Base-by-base conservation (phyloP, 192 early-diverging fungal genomes). In the Coemansia sp. region DNA sequence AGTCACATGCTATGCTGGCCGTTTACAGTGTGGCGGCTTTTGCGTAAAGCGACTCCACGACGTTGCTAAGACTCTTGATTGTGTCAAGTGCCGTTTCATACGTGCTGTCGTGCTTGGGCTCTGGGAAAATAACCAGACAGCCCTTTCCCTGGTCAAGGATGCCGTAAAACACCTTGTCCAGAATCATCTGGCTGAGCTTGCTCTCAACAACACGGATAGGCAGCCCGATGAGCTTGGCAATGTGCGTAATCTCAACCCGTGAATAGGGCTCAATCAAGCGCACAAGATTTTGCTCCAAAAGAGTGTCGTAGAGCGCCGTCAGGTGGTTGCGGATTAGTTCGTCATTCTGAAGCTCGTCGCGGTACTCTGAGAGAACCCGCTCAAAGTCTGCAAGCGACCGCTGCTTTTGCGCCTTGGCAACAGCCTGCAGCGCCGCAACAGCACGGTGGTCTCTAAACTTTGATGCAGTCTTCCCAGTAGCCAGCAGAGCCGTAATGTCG, bases 111-210 rank as follows among this genome's bases (percentile, higher is more conserved):
- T 81, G 80, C 57, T 82, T 82, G 29, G 83, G 79, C 39, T 94
- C 92, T 26, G 97, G 94, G 82, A 96, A 98, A 3, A 99, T 86
- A 46, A 94, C 86, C 65, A 99, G 67, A 53, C 90, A 93, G 22
- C 95, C 95, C 17, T 89, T 92, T 30, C 93, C 95, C 80, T 99
- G 97, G 65, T 99, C 97, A 43, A 99, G 79, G 56, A 99, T 93
- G 31, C 95, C 97, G 56, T 83, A 71, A 65, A 99, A 89, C 1
- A 90, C 90, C 71, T 95, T 90, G 78, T 99, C 97, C 61, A 99
- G 81, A 60, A 99, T 99, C 97, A 99, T 98, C 65, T 98, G 93
- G 50, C 94, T 97, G 31, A 99, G 82, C 82, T 99, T 98, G 40
- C 82, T 77, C 59, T 99, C 97, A 8, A 99, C 97, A 53, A 94